Conservation (phyloP, 2,329 filamentous ascomycete genomes). For the Thielaviopsis ethacetica region DNA sequence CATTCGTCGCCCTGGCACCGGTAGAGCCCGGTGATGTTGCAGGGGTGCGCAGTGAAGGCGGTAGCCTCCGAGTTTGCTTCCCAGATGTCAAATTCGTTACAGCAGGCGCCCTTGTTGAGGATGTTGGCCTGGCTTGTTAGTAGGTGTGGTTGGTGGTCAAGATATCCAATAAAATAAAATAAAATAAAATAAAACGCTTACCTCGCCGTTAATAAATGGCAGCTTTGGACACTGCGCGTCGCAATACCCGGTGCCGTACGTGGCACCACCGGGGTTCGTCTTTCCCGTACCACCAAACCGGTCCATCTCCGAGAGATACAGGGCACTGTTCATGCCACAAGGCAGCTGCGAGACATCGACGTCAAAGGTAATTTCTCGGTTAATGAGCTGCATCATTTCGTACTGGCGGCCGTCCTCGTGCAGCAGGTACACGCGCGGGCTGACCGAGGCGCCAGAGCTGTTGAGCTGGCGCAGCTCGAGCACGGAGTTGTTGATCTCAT, state of each 20-base stretch:
- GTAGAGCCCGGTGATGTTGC: constrained; percentile 27
- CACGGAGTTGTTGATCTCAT: constrained; percentile 12
- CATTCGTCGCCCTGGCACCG: constrained; percentile 27
- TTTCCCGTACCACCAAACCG: constrained; percentile 41
- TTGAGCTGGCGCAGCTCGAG: constrained; percentile 19
- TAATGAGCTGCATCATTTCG: constrained; percentile 41
- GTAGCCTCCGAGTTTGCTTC: constrained; percentile 32
- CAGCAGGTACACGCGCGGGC: constrained; percentile 42
- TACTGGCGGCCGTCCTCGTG: constrained; percentile 37
- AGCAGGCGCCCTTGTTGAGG: constrained; percentile 28
- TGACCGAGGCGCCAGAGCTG: constrained; percentile 15
- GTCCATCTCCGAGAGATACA: constrained; percentile 42
- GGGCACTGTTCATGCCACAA: constrained; percentile 51
- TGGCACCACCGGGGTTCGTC: constrained; percentile 39
- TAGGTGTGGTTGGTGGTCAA: too few species aligned
- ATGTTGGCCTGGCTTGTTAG: constrained; percentile 14
- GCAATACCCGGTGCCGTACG: constrained; percentile 48
- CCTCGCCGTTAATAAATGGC: constrained; percentile 33
- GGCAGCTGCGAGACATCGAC: constrained; percentile 48
- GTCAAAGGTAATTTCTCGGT: constrained; percentile 48
- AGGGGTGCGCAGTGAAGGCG: constrained; percentile 32
- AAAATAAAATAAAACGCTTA: constrained; percentile 17
- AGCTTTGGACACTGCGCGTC: constrained; percentile 40
- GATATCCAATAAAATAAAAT: too few species aligned
- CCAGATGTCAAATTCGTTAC: constrained; percentile 40